phyloP scores from a whole-genome alignment of 192 early-diverging fungal species.

The Coemansia brasiliensis region DNA sequence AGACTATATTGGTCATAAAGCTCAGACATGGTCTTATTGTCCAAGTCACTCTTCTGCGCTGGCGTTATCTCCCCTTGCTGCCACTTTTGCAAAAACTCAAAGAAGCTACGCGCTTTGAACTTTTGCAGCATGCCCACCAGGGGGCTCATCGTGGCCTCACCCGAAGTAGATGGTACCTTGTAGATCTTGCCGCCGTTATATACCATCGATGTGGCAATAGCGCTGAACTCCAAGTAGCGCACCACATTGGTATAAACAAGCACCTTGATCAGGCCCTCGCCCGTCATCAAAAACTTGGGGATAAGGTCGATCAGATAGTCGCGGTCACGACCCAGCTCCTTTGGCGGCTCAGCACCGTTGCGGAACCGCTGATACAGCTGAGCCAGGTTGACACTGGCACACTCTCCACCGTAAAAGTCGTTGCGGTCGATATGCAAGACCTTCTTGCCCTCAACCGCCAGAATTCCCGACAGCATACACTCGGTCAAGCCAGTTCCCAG shows the following conservation, averaged over 20 bases:
- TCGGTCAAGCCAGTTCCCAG: slow-evolving; percentile 88
- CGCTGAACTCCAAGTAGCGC: slow-evolving; percentile 96
- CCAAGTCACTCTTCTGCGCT: slow-evolving; percentile 75
- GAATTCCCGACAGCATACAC: slow-evolving; percentile 83
- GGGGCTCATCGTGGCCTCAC: slow-evolving; percentile 80
- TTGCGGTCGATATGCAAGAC: slow-evolving; percentile 92
- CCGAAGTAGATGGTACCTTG: slow-evolving; percentile 92
- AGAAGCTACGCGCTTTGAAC: slow-evolving; percentile 88
- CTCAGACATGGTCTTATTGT: slow-evolving; percentile 71
- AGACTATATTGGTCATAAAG: slow-evolving; percentile 92
- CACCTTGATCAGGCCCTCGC: slow-evolving; percentile 95
- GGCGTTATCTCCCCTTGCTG: slow-evolving; percentile 45
- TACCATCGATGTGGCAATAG: slow-evolving; percentile 91
- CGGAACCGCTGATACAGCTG: slow-evolving; percentile 84
- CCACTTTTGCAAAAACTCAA: slow-evolving; percentile 94
- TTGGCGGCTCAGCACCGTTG: slow-evolving; percentile 52
- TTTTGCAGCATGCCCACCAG: slow-evolving; percentile 96
- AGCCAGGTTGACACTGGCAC: slow-evolving; percentile 92
- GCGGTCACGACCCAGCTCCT: slow-evolving; percentile 66
- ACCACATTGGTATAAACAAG: slow-evolving; percentile 98
- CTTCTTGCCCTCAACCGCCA: slow-evolving; percentile 89
- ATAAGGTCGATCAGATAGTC: slow-evolving; percentile 98
- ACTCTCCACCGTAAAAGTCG: slow-evolving; percentile 98
- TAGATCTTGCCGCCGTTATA: slow-evolving; percentile 86
- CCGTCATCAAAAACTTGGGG: slow-evolving; percentile 99